Conservation (phyloP, 1,284 basidiomycete genomes). For the Lentinula novae-zelandiae region DNA sequence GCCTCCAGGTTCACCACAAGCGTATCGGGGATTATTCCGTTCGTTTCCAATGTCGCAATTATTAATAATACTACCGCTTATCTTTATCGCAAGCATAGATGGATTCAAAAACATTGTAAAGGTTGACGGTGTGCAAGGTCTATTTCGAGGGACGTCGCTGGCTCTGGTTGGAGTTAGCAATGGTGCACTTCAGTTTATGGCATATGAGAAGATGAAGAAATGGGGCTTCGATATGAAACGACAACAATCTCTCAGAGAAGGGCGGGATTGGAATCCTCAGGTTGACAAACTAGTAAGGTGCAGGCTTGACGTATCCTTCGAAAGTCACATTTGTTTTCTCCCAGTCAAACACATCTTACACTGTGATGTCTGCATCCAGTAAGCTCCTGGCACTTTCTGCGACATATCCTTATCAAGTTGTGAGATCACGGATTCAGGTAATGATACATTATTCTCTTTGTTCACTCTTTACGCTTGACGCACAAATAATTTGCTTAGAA, state of each 20-base stretch:
- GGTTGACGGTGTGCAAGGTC: conserved; percentile 76
- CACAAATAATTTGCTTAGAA: conserved; percentile 37
- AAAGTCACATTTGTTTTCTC: neutral
- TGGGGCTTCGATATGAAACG: conserved; percentile 82
- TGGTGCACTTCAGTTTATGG: conserved; percentile 95
- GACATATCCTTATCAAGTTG: conserved; percentile 98
- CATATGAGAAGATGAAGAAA: conserved; percentile 93
- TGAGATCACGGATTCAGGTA: conserved; percentile 92
- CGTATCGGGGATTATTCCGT: conserved; percentile 83
- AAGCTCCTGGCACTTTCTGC: conserved; percentile 83
- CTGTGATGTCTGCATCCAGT: conserved; percentile 86
- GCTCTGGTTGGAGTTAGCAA: conserved; percentile 94
- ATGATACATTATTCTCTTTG: conserved; percentile 25
- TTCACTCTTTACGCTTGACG: neutral
- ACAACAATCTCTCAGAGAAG: conserved; percentile 52
- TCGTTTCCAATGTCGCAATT: conserved; percentile 29
- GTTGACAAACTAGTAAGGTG: conserved; percentile 82
- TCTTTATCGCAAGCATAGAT: conserved; percentile 42
- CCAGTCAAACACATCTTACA: conserved; percentile 91
- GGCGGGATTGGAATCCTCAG: conserved; percentile 61
- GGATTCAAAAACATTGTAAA: conserved; percentile 69
- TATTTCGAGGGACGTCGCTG: conserved; percentile 86
- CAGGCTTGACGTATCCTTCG: neutral
- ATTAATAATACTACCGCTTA: neutral
- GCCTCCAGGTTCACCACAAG: conserved; percentile 52